Evolutionary conservation across 192 early-diverging fungal species (phyloP), one percentile per base, ranked within the genome.

Genomic region (Linnemannia hyalina): DNA sequence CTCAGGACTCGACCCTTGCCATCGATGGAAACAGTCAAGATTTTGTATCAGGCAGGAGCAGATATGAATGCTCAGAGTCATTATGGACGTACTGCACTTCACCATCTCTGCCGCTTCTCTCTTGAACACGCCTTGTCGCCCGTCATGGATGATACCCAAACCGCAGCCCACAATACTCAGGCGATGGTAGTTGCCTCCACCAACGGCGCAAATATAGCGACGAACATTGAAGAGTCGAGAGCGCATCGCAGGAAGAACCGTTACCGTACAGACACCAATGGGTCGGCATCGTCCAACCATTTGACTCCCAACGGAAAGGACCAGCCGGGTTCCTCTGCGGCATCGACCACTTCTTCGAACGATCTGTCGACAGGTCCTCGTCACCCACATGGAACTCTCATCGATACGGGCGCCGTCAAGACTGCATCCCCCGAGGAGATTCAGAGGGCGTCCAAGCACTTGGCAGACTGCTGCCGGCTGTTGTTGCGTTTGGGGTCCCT

Each of bases 11-110:
- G 91, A 26, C 93, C 93, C 3, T 68, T 94, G 4, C 91, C 91
- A 5, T 90, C 89, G 9, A 78, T 92, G 47, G 91, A 92, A 23
- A 92, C 89, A 0, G 81, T 92, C 29, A 83, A 88, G 42, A 89
- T 92, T 83, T 65, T 92, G 0, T 92, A 89, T 75, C 89, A 90
- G 60, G 89, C 91, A 6, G 91, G 91, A 23, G 89, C 89, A 22
- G 91, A 92, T 32, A 88, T 92, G 71, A 92, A 92, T 81, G 91
- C 89, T 4, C 89, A 90, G 68, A 90, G 88, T 32, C 88, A 88
- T 32, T 90, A 92, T 63, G 91, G 91, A 60, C 83, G 91, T 10
- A 92, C 91, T 16, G 89, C 91, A 4, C 71, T 92, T 18, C 91
- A 92, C 76, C 91, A 90, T 75, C 81, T 92, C 32, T 86, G 90